phyloP scores from a whole-genome alignment of 768 basidiomycete species.

The Mycena amicta region DNA sequence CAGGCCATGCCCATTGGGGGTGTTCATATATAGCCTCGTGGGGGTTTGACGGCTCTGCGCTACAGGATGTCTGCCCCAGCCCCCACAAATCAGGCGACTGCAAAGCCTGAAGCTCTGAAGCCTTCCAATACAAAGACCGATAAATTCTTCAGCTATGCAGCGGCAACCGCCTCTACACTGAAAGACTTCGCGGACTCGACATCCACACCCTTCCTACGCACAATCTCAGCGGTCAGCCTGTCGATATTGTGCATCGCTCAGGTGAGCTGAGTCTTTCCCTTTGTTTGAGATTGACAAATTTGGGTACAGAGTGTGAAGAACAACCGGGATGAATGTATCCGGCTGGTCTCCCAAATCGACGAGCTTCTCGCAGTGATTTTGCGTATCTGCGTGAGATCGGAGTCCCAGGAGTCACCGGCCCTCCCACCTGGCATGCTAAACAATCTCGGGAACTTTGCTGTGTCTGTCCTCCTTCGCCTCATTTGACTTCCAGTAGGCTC shows the following conservation, averaged over 20 bases:
- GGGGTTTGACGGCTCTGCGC: no score
- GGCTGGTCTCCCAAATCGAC: background rate
- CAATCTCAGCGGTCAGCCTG: background rate
- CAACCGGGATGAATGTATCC: background rate
- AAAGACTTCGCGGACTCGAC: background rate
- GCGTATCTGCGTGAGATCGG: background rate
- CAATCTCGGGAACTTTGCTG: background rate
- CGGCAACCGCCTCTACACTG: background rate
- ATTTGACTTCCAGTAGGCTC: background rate
- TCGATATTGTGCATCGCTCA: background rate
- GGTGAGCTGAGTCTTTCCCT: background rate
- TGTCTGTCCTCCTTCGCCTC: background rate
- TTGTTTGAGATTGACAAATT: background rate
- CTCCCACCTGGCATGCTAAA: background rate
- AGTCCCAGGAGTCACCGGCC: background rate
- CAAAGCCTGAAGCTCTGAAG: no score
- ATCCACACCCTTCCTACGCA: background rate
- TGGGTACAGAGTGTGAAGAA: background rate
- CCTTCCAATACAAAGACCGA: background rate
- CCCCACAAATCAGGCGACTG: no score
- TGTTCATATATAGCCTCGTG: no score
- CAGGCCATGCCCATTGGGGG: no score
- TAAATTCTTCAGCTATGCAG: background rate
- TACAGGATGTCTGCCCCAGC: no score
- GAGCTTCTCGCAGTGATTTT: background rate